Evolutionary conservation across 805 yeast species (phyloP), one percentile per base, ranked within the genome.

Genomic region (Blastobotrys muscicola): DNA sequence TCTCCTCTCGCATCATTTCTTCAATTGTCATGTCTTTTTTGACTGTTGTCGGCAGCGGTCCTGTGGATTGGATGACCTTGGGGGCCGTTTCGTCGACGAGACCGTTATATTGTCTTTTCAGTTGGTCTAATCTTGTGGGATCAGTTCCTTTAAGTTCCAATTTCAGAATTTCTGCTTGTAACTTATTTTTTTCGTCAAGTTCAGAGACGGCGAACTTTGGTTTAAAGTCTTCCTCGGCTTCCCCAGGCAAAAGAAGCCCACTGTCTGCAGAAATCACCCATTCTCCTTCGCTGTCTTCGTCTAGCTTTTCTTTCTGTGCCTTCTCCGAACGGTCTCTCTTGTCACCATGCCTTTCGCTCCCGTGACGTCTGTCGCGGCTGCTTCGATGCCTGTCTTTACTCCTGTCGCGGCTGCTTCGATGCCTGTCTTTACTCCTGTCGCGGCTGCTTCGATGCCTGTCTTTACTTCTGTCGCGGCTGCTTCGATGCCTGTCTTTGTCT

Each of bases 1-100:
- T 50, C 29, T 68, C 68, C 4, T 57, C 60, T 9, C 66, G 53
- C 2, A 70, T 56, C 66, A 67, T 55, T 8, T 60, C 62, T n/a
- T 59, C 59, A 13, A 48, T 35, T 0, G 51, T 38, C 9, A 12
- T 30, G 41, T 41, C 38, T 13, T 6, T 29, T 10, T n/a, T 35
- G 33, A 31, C 39, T 42, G 23, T 34, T 20, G 33, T 40, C 26
- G 30, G 36, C 15, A 36, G 49, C 20, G 36, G 39, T 44, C 29
- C 33, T 45, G 40, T 23, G 44, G 16, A 33, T 12, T 9, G 44
- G 33, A 26, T 16, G 26, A 15, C 35, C 42, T 31, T 43, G 32
- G 38, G 36, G 31, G 46, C 56, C 42, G 47, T 44, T 20, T 42
- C 46, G 33, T 39, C 46, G 43, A 48, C 38, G 14, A 49, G 29